A percentile compares a stretch with the other conserved stretches of the same genome.
Evolutionary conservation across 176 grass and related monocot genomes (phyloP).

Genomic region (Saccharum spontaneum): DNA sequence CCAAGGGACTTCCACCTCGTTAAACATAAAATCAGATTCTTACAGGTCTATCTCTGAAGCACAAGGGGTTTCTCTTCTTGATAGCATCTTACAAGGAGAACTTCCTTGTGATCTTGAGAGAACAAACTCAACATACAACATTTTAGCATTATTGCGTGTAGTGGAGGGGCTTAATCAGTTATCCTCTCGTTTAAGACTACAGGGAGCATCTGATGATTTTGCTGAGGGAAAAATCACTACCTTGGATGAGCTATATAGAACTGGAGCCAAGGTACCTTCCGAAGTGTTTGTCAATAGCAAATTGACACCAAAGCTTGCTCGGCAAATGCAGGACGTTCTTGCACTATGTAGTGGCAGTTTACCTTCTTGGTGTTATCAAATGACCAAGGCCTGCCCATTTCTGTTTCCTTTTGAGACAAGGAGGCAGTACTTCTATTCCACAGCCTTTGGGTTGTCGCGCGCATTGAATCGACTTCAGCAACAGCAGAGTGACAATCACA

Average conservation of each 20-base stretch:
- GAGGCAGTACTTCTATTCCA: slow-evolving; percentile 89
- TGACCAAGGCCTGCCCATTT: slow-evolving; percentile 83
- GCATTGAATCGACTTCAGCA: slow-evolving; percentile 89
- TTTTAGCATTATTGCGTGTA: slow-evolving; percentile 71
- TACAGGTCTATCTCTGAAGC: slow-evolving; percentile 48
- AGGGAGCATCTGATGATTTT: slow-evolving; percentile 64
- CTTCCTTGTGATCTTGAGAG: slow-evolving; percentile 89
- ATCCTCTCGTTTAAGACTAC: slow-evolving; percentile 62
- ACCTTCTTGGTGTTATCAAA: slow-evolving; percentile 86
- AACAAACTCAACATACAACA: slow-evolving; percentile 80
- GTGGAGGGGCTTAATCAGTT: slow-evolving; percentile 78
- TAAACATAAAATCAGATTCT: slow-evolving; percentile 60
- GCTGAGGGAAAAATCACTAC: slow-evolving; percentile 54
- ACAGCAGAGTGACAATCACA: slow-evolving; percentile 76
- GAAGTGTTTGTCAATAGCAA: slow-evolving; percentile 91
- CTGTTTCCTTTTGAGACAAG: slow-evolving; percentile 89
- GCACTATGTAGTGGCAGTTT: slow-evolving; percentile 84
- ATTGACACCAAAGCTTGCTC: slow-evolving; percentile 76
- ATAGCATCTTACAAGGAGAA: slow-evolving; percentile 86
- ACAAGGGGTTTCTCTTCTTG: slow-evolving; percentile 58
- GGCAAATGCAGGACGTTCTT: slow-evolving; percentile 88
- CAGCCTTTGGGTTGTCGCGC: slow-evolving; percentile 79
- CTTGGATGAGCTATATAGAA: slow-evolving; percentile 57
- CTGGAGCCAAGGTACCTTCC: slow-evolving; percentile 49
- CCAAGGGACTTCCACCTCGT: slow-evolving; percentile 53